phyloP scores from a whole-genome alignment of 1,284 basidiomycete genomes.

The Cronartium quercuum region DNA sequence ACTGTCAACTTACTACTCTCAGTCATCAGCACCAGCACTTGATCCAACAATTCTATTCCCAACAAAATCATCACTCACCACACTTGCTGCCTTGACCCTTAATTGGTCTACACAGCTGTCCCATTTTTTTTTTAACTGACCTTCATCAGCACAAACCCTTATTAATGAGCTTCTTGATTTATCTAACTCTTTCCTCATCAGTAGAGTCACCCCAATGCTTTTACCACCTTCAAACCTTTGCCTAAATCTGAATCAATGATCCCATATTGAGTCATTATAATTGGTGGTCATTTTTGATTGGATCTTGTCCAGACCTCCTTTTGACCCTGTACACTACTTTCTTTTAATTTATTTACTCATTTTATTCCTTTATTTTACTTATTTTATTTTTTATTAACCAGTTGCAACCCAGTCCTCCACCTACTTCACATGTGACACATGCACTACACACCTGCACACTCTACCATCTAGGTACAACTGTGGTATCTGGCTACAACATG shows the following conservation, averaged over 20 bases:
- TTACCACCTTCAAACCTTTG: constrained; percentile 4
- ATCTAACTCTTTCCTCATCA: constrained; percentile 1
- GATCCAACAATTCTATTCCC: constrained; percentile 18
- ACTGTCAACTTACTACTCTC: constrained; percentile 9
- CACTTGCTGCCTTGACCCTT: not conserved
- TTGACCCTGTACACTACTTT: constrained; percentile 7
- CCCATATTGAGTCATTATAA: constrained; percentile 24
- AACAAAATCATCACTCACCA: not conserved
- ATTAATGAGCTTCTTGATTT: constrained; percentile 14
- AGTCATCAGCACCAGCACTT: not conserved
- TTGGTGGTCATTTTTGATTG: constrained; percentile 11
- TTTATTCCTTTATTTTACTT: not conserved
- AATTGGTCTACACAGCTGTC: constrained; percentile 26
- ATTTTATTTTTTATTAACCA: not conserved
- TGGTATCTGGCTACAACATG: too few relatives aligned
- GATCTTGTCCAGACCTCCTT: constrained; percentile 14
- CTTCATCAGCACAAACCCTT: constrained; percentile 11
- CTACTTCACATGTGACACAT: too few relatives aligned
- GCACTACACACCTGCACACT: too few relatives aligned
- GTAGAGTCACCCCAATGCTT: not conserved
- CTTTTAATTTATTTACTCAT: not conserved
- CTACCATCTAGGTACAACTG: too few relatives aligned
- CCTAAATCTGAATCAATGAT: constrained; percentile 37
- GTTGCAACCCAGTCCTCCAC: too few relatives aligned
- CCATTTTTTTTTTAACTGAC: constrained; percentile 27